Evolutionary conservation across 1,284 basidiomycete genomes (phyloP).

Genomic region (Sphagnurus paluster): DNA sequence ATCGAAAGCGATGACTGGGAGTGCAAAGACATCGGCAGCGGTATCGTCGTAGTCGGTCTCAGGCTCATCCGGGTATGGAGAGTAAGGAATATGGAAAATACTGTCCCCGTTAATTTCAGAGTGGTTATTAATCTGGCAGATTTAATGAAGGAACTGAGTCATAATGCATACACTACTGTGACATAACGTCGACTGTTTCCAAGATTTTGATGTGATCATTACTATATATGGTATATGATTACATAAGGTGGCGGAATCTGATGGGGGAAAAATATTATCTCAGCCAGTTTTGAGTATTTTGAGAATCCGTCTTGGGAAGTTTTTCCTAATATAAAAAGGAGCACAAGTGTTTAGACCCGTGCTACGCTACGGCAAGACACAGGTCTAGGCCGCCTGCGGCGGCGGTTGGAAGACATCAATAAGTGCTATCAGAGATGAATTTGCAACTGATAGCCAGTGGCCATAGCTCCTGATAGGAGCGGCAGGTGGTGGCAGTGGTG

Average conservation of each 20-base stretch:
- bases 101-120: slow-evolving; percentile 3
- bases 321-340: slow-evolving; percentile 1
- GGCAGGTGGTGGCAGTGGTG: too few relatives aligned
- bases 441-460: too few relatives aligned
- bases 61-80: background rate
- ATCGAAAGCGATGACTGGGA: slow-evolving; percentile 5
- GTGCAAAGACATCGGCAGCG: background rate
- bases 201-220: background rate
- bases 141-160: too few relatives aligned
- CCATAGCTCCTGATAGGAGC: too few relatives aligned
- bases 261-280: background rate
- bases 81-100: background rate
- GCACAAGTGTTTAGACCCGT: too few relatives aligned
- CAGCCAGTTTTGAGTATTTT: background rate
- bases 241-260: slow-evolving; percentile 1
- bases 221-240: background rate
- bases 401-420: too few relatives aligned
- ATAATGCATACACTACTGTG: too few relatives aligned
- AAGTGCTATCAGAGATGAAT: too few relatives aligned
- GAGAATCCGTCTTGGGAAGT: slow-evolving; percentile 4
- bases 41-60: background rate
- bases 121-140: too few relatives aligned
- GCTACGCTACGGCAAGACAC: too few relatives aligned
- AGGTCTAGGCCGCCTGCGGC: too few relatives aligned
- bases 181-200: too few relatives aligned